Evolutionary conservation across 78 protist species (phyloP), one percentile per base, ranked within the genome.

Genomic region (Chrysochromulina parva): DNA sequence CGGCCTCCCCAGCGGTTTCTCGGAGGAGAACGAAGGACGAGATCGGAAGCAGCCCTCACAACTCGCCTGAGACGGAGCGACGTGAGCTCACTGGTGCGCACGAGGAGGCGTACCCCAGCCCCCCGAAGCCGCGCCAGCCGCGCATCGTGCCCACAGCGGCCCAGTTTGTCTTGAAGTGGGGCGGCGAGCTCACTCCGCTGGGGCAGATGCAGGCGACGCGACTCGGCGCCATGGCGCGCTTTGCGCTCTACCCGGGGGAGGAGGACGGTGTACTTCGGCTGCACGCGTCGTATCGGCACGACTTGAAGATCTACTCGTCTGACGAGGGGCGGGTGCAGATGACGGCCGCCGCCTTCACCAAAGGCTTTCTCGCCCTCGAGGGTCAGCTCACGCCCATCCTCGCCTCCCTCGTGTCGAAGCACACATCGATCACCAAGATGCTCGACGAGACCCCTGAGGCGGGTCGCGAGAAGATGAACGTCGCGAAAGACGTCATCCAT

Each of bases 311-410:
- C 55, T 94, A 92, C 92, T 90, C 93, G 53, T 66, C 52, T 10
- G 95, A 94, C 90, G 95, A 94, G 88, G 95, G 78, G 50, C 5
- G 78, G 5, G 96, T 91, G 86, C 95, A 90, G 88, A 60, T 90
- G 93, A 90, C 93, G 26, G 93, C 93, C 4, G 96, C 96, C 0
- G 92, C 93, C 24, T 88, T 92, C 62, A 66, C 95, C 16, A 92
- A 92, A 57, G 88, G 92, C 76, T 82, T 94, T 80, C 92, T 94
- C 47, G 93, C 52, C 16, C 93, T 94, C 14, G 96, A 92, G 87
- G 96, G 94, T 26, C 92, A 86, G 38, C 86, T 94, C 62, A 87
- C 93, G 0, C 96, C 94, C 65, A 92, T 94, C 88, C 86, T 86
- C 26, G 92, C 17, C 74, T 53, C 47, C 10, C 60, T 55, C 28